Base-by-base conservation (phyloP, 2,329 filamentous ascomycete species). In the Sporothrix brunneoviolacea region DNA sequence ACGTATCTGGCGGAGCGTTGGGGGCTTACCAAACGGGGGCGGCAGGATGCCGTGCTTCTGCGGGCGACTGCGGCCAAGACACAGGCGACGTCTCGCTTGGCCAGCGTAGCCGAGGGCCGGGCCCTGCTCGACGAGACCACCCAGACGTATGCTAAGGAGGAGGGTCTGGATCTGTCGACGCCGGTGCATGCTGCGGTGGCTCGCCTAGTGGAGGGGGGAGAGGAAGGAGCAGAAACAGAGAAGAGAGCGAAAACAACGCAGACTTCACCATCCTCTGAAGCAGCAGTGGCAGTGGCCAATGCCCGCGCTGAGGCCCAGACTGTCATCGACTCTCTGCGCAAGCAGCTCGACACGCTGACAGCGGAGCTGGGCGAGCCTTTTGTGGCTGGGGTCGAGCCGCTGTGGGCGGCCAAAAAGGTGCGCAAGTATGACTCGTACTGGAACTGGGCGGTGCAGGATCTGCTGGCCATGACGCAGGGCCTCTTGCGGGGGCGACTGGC, bases 391-490 rank as follows among this genome's bases (percentile, higher is more conserved):
- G 97, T 98, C 57, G 88, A 94, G 68, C 93, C 93, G 9, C 84
- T 90, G 16, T 98, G 98, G 71, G 94, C 87, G 64, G 75, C 88
- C 5, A 81, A 97, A 56, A 98, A 98, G 70, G 93, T 93, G 28
- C 86, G 93, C 64, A 84, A 93, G 8, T 98, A 98, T 70, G 93
- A 98, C 68, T 97, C 93, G 0, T 94, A 90, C 0, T 98, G 93
- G 93, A 98, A 98, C 69, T 98, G 93, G 93, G 93, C 90, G 55
- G 86, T 93, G 46, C 93, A 98, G 67, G 93, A 98, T 68, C 91
- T 91, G 24, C 81, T 98, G 48, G 93, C 80, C 73, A 98, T 98
- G 91, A 98, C 93, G 75, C 98, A 90, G 71, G 93, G 98, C 64
- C 94, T 98, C 64, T 96, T 98, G 64, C 98, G 98, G 62, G 93